Base-by-base conservation (phyloP, 2,329 filamentous ascomycete genomes). In the Penicillium italicum region DNA sequence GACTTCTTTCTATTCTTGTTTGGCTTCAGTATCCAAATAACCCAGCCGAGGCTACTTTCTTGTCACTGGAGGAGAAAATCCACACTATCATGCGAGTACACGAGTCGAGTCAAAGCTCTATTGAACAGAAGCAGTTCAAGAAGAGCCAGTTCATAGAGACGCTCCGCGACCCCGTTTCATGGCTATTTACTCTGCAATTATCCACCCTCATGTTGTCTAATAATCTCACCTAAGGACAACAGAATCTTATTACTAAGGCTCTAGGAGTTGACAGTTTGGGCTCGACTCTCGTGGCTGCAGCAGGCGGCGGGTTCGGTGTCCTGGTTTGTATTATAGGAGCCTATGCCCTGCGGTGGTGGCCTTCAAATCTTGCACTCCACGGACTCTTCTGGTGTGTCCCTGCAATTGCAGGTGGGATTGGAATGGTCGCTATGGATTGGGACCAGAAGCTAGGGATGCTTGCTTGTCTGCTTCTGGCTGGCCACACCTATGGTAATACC, bases 231-330 rank as follows among this genome's bases (percentile, higher is more conserved):
- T 76, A 75, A 46, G 52, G 52, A 3, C 74, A 77, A 55, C 72
- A 76, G 48, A 76, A 73, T 47, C 66, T 77, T 2, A 65, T 77
- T 10, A 69, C 66, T 0, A 64, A 66, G 1, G 64, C 66, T 0
- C 65, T 77, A 4, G 75, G 74, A 0, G 69, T 77, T 10, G 66
- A 66, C 4, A 66, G 64, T 10, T 62, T 76, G 0, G 74, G 72
- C 0, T 76, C 75, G 1, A 77, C 75, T 0, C 69, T 77, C 2
- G 74, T 77, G 3, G 68, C 68, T 0, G 73, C 67, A 0, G 74
- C 74, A 0, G 72, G 72, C 0, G 71, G 74, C 18, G 72, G 67
- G 0, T 75, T 75, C 28, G 68, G 67, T 4, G 62, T 75, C 0
- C 54, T 57, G 5, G 62, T 65, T 20, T 74, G 72, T 50, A 57